Conservation (phyloP, 1,284 basidiomycete genomes). For the Sphaerobolus stellatus region DNA sequence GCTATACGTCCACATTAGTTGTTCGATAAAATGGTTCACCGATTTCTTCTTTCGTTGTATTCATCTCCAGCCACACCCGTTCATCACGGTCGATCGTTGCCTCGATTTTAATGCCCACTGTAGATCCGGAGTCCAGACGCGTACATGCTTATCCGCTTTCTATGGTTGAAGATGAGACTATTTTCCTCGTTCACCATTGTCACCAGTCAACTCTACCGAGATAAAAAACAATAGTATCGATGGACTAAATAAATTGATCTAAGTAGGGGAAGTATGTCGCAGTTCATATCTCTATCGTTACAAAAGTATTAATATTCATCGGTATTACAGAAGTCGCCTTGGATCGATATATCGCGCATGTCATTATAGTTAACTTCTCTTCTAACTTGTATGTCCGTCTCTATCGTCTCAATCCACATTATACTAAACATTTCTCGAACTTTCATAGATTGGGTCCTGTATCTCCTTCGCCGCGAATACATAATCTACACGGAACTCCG, state of each 20-base stretch:
- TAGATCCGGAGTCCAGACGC: conserved; percentile 64
- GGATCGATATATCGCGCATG: neutral
- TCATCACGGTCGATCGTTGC: too few relatives aligned
- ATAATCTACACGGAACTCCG: conserved; percentile 62
- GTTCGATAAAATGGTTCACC: conserved; percentile 10
- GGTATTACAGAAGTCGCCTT: neutral
- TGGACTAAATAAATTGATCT: conserved; percentile 41
- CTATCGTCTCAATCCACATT: too few relatives aligned
- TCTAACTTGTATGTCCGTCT: neutral
- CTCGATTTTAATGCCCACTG: neutral
- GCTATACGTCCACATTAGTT: conserved; percentile 35
- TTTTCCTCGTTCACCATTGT: conserved; percentile 61
- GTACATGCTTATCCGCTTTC: conserved; percentile 69
- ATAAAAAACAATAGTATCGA: conserved; percentile 33
- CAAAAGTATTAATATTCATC: neutral
- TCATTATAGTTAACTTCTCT: neutral
- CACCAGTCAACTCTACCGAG: conserved; percentile 59
- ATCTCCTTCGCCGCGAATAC: conserved; percentile 66
- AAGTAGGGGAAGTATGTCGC: conserved; percentile 48
- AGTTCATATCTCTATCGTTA: neutral
- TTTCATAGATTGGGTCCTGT: conserved; percentile 65
- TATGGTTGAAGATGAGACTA: conserved; percentile 63
- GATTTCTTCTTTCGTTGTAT: neutral
- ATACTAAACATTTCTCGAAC: neutral
- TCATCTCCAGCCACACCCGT: too few relatives aligned